These are phyloP conservation scores for Saccharomyces hybrid DNA, from an alignment of 1,139 yeast species.

Conservation along the genomic window DNA sequence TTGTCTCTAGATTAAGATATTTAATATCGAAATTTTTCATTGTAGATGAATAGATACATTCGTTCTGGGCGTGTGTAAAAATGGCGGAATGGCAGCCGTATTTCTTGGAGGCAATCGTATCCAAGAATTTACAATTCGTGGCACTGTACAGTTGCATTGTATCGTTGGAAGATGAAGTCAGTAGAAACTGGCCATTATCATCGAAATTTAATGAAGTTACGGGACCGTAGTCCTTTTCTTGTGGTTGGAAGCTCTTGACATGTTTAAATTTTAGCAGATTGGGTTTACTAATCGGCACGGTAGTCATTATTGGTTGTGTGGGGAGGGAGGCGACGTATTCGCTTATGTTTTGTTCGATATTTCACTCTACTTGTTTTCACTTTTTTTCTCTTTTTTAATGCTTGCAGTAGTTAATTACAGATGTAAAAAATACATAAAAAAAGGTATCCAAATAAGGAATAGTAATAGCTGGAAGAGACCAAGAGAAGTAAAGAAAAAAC, in stretches of 20 bases:
- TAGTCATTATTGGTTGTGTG: not conserved
- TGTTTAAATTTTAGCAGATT: constrained; percentile 44
- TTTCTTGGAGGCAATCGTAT: constrained; percentile 73
- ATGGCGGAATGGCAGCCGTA: constrained; percentile 87
- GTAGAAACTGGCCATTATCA: constrained; percentile 70
- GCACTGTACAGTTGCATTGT: constrained; percentile 79
- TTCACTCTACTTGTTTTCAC: not conserved
- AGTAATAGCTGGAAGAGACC: no score
- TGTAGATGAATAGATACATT: constrained; percentile 80
- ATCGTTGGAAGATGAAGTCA: constrained; percentile 77
- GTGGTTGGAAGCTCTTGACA: constrained; percentile 47
- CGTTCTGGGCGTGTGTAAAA: constrained; percentile 69
- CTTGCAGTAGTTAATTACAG: not conserved
- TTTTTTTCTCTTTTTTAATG: not conserved
- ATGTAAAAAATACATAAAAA: not conserved
- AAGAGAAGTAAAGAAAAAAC: not conserved
- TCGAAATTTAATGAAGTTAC: constrained; percentile 82
- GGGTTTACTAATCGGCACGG: constrained; percentile 35
- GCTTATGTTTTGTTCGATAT: not conserved
- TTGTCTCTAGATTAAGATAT: constrained; percentile 68
- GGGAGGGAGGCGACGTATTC: not conserved
- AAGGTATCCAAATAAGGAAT: not conserved
- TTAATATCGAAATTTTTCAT: constrained; percentile 66
- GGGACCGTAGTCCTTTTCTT: constrained; percentile 46
- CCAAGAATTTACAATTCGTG: constrained; percentile 52